A percentile compares a stretch with the other conserved stretches of the same genome.
phyloP scores from a whole-genome alignment of 2,329 filamentous ascomycete genomes.

The Mycosphaerella arachidis region DNA sequence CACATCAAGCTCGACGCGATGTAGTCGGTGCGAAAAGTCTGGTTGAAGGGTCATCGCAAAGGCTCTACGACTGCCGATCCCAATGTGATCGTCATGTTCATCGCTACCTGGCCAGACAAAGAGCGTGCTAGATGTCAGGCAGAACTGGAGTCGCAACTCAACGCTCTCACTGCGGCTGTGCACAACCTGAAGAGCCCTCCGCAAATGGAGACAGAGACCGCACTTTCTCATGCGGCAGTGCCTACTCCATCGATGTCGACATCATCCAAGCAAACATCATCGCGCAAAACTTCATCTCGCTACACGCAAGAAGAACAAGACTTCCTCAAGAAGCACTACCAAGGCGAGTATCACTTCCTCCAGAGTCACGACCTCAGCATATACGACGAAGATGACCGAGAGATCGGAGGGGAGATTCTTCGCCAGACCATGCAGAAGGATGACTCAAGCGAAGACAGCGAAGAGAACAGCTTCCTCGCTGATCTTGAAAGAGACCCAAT shows the following conservation, averaged over 20 bases:
- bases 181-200: neutral
- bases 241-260: neutral
- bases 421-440: neutral
- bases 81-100: no score
- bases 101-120: no score
- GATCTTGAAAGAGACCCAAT: neutral
- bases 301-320: neutral
- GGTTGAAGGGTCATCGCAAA: no score
- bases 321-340: neutral
- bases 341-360: neutral
- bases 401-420: neutral
- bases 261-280: neutral
- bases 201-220: neutral
- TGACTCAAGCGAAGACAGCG: neutral
- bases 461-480: neutral
- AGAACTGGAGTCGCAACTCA: neutral
- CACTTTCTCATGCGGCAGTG: neutral
- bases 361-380: neutral
- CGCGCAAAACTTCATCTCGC: neutral
- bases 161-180: neutral
- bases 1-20: no score
- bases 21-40: no score
- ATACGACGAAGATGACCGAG: neutral
- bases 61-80: no score
- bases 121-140: no score